A percentile compares a stretch with the other conserved stretches of the same genome.
Evolutionary conservation across 163 green algal species (phyloP).

Genomic region (Smithsoniella earleae): DNA sequence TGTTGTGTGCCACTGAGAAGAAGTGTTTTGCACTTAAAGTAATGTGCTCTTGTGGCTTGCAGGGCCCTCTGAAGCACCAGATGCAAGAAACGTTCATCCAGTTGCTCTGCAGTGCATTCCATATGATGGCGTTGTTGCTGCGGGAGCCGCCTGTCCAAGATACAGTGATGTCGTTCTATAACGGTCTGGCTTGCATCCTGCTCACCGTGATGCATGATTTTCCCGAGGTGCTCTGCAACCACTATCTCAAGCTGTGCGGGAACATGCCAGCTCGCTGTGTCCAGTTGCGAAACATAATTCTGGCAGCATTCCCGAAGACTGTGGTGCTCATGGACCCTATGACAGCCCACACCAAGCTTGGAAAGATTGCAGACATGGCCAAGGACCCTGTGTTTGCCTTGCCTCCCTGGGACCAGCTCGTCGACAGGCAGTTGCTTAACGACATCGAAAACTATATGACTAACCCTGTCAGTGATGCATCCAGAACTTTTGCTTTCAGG

Average conservation of each 20-base stretch:
- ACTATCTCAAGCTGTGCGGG: conserved; percentile 89
- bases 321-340: conserved; percentile 98
- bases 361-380: conserved; percentile 23
- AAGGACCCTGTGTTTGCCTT: not conserved
- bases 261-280: conserved; percentile 77
- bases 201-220: conserved; percentile 97
- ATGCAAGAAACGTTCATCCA: conserved; percentile 28
- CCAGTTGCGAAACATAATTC: conserved; percentile 96
- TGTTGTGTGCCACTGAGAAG: not conserved
- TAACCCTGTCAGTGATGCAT: not conserved
- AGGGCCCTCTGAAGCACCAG: conserved; percentile 30
- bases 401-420: conserved; percentile 8
- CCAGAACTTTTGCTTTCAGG: not conserved
- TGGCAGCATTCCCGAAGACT: conserved; percentile 90
- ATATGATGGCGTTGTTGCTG: conserved; percentile 24
- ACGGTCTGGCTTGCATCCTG: conserved; percentile 82
- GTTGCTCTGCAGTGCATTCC: conserved; percentile 27
- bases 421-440: conserved; percentile 1
- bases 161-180: conserved; percentile 80
- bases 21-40: not conserved
- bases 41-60: not conserved
- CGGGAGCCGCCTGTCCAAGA: conserved; percentile 71
- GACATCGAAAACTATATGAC: conserved; percentile 10
- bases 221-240: conserved; percentile 95
- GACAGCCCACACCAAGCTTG: conserved; percentile 88